Evolutionary conservation across 805 yeast genomes (phyloP).

Genomic region (Isabelozyma gotoi): DNA sequence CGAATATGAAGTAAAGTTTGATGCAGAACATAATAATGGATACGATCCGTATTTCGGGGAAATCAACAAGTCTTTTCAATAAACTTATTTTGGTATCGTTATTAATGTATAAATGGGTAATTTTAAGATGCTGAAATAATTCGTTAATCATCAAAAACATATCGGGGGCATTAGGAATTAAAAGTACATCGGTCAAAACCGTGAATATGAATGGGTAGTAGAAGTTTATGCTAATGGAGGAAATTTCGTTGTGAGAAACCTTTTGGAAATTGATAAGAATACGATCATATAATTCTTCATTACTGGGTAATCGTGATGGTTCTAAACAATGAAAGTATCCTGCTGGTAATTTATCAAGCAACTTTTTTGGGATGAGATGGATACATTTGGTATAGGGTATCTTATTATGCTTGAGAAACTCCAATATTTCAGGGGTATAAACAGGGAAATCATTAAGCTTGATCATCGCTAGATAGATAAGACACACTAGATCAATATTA

Average conservation of each 20-base stretch:
- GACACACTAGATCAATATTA: conserved; percentile 30
- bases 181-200: conserved; percentile 38
- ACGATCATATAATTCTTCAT: conserved; percentile 32
- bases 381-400: conserved; percentile 50
- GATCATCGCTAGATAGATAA: conserved; percentile 53
- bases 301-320: conserved; percentile 39
- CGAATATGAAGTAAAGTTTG: conserved; percentile 28
- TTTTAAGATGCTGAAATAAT: conserved; percentile 9
- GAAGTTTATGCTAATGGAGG: conserved; percentile 18
- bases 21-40: conserved; percentile 30
- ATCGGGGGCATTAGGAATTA: conserved; percentile 51
- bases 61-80: conserved; percentile 7
- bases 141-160: conserved; percentile 35
- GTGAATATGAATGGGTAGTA: conserved; percentile 41
- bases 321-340: conserved; percentile 35
- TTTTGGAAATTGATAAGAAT: conserved; percentile 11
- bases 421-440: conserved; percentile 47
- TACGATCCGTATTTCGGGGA: conserved; percentile 39
- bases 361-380: conserved; percentile 36
- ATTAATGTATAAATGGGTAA: conserved; percentile 3
- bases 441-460: conserved; percentile 48
- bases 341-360: conserved; percentile 38
- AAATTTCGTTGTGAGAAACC: conserved; percentile 4
- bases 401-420: conserved; percentile 38
- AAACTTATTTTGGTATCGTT: conserved; percentile 4